Evolutionary conservation across 352 stramenopile genomes (phyloP).

Genomic region (Globisporangium takayamanum): DNA sequence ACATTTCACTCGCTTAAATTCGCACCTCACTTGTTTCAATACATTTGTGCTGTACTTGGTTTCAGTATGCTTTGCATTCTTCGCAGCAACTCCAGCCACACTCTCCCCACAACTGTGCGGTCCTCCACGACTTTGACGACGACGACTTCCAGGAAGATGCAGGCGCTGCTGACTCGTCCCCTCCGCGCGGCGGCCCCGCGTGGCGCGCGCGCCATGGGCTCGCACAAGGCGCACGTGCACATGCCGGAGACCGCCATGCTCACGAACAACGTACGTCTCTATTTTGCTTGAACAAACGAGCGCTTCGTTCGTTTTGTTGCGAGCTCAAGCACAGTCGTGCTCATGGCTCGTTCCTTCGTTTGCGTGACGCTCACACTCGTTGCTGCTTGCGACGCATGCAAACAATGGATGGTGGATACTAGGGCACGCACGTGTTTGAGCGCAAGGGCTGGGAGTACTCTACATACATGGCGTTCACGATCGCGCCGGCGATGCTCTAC

Average conservation of each 20-base stretch:
- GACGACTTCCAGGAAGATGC: constrained; percentile 17
- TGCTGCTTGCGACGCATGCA: not conserved
- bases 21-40: too few species aligned
- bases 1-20: too few species aligned
- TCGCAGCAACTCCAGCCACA: too few species aligned
- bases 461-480: constrained; percentile 67
- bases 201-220: constrained; percentile 43
- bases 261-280: constrained; percentile 70
- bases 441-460: constrained; percentile 84
- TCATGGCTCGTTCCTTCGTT: not conserved
- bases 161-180: constrained; percentile 20
- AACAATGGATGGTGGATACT: not conserved
- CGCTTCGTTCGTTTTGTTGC: not conserved
- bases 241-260: constrained; percentile 87
- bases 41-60: too few species aligned
- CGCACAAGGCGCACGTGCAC: constrained; percentile 48
- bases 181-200: constrained; percentile 29
- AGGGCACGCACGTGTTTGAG: constrained; percentile 76
- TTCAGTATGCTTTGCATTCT: too few species aligned
- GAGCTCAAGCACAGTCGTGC: not conserved
- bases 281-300: not conserved
- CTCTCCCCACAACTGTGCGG: too few species aligned
- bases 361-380: not conserved
- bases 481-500: constrained; percentile 63
- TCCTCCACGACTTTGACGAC: not conserved